A percentile compares a stretch with the other conserved stretches of the same genome.
These are phyloP conservation scores for Anastatica hierochuntica DNA, from an alignment of 345 rosid genomes.

Conservation along the genomic window DNA sequence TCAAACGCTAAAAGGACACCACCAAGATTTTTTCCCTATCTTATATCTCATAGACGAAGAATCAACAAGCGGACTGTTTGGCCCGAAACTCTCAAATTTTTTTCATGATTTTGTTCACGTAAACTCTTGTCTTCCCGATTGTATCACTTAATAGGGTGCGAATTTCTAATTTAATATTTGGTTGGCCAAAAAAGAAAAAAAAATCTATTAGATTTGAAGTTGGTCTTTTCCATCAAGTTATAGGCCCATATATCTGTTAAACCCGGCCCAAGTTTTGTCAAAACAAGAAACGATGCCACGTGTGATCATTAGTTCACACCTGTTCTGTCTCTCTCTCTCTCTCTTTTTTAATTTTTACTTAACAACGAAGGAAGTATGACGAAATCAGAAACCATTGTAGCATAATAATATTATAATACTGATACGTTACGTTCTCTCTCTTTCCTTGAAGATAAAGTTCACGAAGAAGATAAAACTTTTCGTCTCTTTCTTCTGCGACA, in stretches of 20 bases:
- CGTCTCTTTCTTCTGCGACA: not conserved
- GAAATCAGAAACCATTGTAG: not conserved
- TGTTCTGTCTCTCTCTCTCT: not conserved
- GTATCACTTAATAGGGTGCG: too few species aligned
- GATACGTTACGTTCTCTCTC: not conserved
- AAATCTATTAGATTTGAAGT: too few species aligned
- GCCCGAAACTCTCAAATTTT: too few species aligned
- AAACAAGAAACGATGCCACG: conserved; percentile 8
- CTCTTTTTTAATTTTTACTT: not conserved
- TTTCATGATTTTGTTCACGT: too few species aligned
- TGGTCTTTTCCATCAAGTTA: not conserved
- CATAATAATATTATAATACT: not conserved
- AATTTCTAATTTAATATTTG: too few species aligned
- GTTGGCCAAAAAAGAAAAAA: too few species aligned
- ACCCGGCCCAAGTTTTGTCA: not conserved
- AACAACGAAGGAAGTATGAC: conserved; percentile 16
- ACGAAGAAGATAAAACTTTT: not conserved
- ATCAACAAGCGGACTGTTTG: too few species aligned
- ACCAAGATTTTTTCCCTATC: too few species aligned
- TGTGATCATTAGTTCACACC: not conserved
- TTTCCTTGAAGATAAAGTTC: conserved; percentile 4
- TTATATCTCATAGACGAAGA: too few species aligned
- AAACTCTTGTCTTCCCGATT: too few species aligned
- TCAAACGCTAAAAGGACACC: too few species aligned
- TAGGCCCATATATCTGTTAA: not conserved